These are phyloP conservation scores for Talaromyces borbonicus DNA, from an alignment of 495 filamentous ascomycete species.

Conservation along the genomic window DNA sequence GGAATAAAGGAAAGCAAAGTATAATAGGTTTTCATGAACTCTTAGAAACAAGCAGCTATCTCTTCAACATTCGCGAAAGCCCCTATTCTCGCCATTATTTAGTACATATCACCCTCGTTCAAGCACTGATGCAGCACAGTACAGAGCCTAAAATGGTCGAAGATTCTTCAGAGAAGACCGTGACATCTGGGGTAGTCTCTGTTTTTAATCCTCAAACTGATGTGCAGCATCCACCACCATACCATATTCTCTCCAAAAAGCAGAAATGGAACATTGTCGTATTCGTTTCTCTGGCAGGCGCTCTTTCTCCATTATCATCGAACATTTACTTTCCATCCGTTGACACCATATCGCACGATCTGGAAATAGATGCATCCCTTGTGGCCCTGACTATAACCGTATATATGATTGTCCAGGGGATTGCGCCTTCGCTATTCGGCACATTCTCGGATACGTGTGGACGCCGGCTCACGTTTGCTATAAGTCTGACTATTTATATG, in stretches of 20 bases:
- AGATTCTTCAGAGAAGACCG: too few species aligned
- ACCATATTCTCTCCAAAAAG: slow-evolving; percentile 47
- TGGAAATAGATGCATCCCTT: slow-evolving; percentile 23
- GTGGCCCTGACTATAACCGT: slow-evolving; percentile 29
- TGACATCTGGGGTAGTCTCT: too few species aligned
- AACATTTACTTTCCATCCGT: slow-evolving; percentile 77
- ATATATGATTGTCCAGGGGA: slow-evolving; percentile 38
- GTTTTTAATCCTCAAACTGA: too few species aligned
- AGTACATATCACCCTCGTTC: too few species aligned
- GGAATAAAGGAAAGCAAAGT: too few species aligned
- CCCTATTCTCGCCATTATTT: too few species aligned
- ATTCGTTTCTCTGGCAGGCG: slow-evolving; percentile 45
- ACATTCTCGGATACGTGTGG: slow-evolving; percentile 33
- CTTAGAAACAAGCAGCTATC: too few species aligned
- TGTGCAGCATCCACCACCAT: too few species aligned
- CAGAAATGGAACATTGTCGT: slow-evolving; percentile 53
- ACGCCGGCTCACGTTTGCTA: slow-evolving; percentile 30
- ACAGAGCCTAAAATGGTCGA: too few species aligned
- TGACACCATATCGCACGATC: slow-evolving; percentile 13
- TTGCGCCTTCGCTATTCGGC: slow-evolving; percentile 36
- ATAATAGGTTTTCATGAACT: too few species aligned
- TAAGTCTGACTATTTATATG: slow-evolving; percentile 31
- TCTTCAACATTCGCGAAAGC: too few species aligned
- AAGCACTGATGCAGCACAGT: too few species aligned
- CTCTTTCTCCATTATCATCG: slow-evolving; percentile 57